A percentile compares a stretch with the other conserved stretches of the same genome.
Conservation (phyloP, 1,284 basidiomycete species). For the Austroboletus niveus region DNA sequence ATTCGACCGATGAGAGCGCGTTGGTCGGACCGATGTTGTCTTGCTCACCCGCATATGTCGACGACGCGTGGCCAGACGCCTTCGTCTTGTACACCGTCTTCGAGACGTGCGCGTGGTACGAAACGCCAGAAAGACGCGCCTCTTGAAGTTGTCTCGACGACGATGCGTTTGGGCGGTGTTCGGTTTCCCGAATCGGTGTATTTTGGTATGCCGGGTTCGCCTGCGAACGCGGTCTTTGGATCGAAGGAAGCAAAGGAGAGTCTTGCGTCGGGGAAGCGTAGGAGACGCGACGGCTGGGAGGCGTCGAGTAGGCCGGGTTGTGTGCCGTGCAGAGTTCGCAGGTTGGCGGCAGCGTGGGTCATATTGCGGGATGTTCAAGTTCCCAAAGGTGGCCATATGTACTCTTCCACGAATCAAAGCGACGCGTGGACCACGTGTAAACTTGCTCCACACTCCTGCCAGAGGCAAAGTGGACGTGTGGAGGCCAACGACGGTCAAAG, state of each 20-base stretch:
- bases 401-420: slow-evolving; percentile 4
- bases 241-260: slow-evolving; percentile 69
- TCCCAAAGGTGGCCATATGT: neutral
- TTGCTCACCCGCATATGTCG: slow-evolving; percentile 63
- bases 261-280: slow-evolving; percentile 51
- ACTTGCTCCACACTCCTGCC: too few species aligned
- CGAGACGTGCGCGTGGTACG: slow-evolving; percentile 63
- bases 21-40: slow-evolving; percentile 1
- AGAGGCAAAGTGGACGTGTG: neutral
- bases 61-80: slow-evolving; percentile 67
- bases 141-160: slow-evolving; percentile 58
- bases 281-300: slow-evolving; percentile 54
- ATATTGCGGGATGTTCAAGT: slow-evolving; percentile 9
- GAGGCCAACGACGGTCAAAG: neutral
- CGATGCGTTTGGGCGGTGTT: slow-evolving; percentile 62
- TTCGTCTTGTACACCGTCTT: slow-evolving; percentile 57
- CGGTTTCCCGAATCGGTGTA: slow-evolving; percentile 46
- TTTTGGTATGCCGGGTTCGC: slow-evolving; percentile 35
- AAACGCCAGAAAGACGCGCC: slow-evolving; percentile 66
- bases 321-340: slow-evolving; percentile 26
- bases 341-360: slow-evolving; percentile 3
- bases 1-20: slow-evolving; percentile 11
- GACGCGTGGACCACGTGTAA: slow-evolving; percentile 13
- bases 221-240: slow-evolving; percentile 56
- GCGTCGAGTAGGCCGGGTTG: slow-evolving; percentile 59